Base-by-base conservation (phyloP, 352 stramenopile genomes). In the Pythium myriotylum region DNA sequence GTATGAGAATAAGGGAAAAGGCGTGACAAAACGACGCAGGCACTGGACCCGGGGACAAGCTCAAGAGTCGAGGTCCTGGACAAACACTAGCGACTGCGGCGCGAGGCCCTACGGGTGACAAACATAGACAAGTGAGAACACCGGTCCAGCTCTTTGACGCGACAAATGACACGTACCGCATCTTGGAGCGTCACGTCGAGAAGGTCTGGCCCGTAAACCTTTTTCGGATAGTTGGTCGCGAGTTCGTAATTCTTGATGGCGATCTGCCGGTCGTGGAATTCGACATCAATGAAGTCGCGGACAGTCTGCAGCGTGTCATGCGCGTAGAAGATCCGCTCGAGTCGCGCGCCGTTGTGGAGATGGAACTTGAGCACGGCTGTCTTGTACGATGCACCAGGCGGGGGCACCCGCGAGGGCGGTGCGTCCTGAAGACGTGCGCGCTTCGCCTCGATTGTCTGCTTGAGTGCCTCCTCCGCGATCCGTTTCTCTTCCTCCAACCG, bases 171-270 rank as follows among this genome's bases (percentile, higher is more conserved):
- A 75, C 80, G 19, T 76, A 94, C 84, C 66, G 75, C 83, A 62
- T 94, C 79, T 14, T 79, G 50, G 10, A 94, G 83, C 9, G 76
- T 88, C 23, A 91, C 65, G 52, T 88, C 59, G 23, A 82, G 47
- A 24, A 92, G 29, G 1, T 91, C 79, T 3, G 79, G 73, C 0
- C 83, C 80, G 56, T 88, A 94, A 1, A 78, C 70, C 47, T 83
- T 87, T 57, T 92, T 91, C 0, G 86, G 86, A 47, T 86, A 95
- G 58, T 92, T 95, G n/a, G 86, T 95, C 23, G 84, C 84, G 57
- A 95, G 59, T 48, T 95, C 86, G 58, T 92, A 95, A 66, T 88
- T 86, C 13, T 62, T 74, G 55, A 95, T 93, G 37, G 73, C 19
- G 57, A 95, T 88, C 5, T 81, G 69, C 16, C 83, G 81, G 65